Conservation (phyloP, 495 filamentous ascomycete species). For the Echria macrotheca region DNA sequence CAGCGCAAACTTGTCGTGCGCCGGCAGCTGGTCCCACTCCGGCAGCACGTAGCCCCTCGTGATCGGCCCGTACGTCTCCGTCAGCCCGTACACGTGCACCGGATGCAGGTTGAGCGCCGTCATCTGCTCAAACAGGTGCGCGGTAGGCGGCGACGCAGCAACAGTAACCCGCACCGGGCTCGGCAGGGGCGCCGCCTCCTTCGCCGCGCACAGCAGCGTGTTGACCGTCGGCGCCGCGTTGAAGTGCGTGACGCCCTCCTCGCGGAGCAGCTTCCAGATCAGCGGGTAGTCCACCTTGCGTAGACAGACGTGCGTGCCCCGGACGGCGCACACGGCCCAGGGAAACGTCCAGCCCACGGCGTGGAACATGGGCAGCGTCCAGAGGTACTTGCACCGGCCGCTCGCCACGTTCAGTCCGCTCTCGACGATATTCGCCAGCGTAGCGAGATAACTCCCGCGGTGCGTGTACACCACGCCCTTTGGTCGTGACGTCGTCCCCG, state of each 20-base stretch:
- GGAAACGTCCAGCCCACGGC: constrained; percentile 85
- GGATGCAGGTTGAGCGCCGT: constrained; percentile 74
- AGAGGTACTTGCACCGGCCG: constrained; percentile 74
- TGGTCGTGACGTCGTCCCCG: constrained; percentile 84
- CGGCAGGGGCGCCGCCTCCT: constrained; percentile 62
- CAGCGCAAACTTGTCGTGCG: constrained; percentile 67
- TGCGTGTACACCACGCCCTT: constrained; percentile 95
- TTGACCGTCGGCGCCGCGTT: constrained; percentile 96
- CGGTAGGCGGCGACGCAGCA: constrained; percentile 82
- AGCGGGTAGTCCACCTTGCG: constrained; percentile 91
- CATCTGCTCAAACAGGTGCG: constrained; percentile 91
- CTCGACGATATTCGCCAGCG: constrained; percentile 82
- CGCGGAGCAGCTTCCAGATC: constrained; percentile 82
- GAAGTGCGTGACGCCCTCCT: constrained; percentile 86
- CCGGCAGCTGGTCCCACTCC: constrained; percentile 65
- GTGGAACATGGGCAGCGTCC: constrained; percentile 97
- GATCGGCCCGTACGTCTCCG: constrained; percentile 94
- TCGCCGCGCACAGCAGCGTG: constrained; percentile 75
- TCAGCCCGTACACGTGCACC: constrained; percentile 92
- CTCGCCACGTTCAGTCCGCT: constrained; percentile 68
- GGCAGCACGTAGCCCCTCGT: constrained; percentile 88
- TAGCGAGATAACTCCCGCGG: constrained; percentile 77
- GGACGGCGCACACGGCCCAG: constrained; percentile 85
- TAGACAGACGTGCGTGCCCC: constrained; percentile 91
- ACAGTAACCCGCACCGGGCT: constrained; percentile 82